A percentile compares a stretch with the other conserved stretches of the same genome.
Conservation (phyloP, 2,329 filamentous ascomycete species). For the Penicillium expansum region DNA sequence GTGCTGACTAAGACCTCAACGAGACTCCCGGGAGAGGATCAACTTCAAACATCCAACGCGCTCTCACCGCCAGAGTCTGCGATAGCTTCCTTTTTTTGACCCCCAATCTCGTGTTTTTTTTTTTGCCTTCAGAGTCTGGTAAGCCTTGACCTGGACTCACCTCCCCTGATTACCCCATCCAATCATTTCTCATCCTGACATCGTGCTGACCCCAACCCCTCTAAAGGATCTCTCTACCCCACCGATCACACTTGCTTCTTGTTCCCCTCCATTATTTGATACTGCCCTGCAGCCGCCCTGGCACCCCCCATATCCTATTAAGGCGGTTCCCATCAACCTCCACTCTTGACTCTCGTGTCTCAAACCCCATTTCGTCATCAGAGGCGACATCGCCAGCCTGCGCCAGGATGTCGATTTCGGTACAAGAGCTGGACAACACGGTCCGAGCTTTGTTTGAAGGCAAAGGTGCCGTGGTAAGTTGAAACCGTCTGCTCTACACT, state of each 20-base stretch:
- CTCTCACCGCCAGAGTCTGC: constrained; percentile 22
- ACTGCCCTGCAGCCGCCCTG: constrained; percentile 12
- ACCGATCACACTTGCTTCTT: constrained; percentile 17
- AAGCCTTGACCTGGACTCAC: background rate
- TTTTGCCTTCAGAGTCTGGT: constrained; percentile 1
- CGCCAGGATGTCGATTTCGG: constrained; percentile 62
- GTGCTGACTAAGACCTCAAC: constrained; percentile 15
- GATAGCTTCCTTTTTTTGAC: constrained; percentile 13
- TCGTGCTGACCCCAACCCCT: constrained; percentile 18
- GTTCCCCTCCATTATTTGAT: constrained; percentile 7
- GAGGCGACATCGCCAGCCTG: constrained; percentile 32
- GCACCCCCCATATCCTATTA: constrained; percentile 15
- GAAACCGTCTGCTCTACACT: background rate
- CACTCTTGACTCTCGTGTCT: constrained; percentile 13
- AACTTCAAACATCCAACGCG: constrained; percentile 13
- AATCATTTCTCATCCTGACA: constrained; percentile 9
- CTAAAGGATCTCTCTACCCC: constrained; percentile 25
- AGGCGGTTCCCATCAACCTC: constrained; percentile 1
- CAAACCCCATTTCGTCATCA: constrained; percentile 22
- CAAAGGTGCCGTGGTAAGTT: constrained; percentile 81
- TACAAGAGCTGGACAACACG: constrained; percentile 93
- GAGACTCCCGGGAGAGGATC: background rate
- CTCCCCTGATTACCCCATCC: background rate
- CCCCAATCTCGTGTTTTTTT: background rate
- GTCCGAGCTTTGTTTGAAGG: constrained; percentile 98